Evolutionary conservation across 768 basidiomycete genomes (phyloP).

Genomic region (Hericium rajendrae): DNA sequence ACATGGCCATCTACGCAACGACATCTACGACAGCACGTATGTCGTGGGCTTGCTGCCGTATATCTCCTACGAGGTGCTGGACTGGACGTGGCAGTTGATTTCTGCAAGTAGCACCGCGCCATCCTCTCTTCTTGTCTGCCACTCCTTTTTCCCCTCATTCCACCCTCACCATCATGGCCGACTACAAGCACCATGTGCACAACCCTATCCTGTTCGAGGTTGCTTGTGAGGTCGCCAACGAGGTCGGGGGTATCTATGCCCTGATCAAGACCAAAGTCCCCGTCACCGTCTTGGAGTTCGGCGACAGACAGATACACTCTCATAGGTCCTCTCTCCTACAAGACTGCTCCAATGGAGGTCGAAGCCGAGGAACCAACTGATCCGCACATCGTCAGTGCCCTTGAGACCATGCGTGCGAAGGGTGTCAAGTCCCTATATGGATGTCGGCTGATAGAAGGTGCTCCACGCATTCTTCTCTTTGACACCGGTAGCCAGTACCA

Average conservation of each 20-base stretch:
- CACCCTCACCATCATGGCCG: slow-evolving; percentile 19
- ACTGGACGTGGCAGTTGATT: not conserved
- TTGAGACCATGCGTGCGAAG: slow-evolving; percentile 79
- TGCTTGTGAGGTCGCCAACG: slow-evolving; percentile 98
- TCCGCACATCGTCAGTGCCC: slow-evolving; percentile 60
- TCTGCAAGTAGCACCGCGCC: not conserved
- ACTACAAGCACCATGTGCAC: slow-evolving; percentile 60
- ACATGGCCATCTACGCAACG: too few species aligned
- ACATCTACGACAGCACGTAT: too few species aligned
- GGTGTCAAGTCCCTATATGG: slow-evolving; percentile 90
- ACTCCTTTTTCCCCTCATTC: not conserved
- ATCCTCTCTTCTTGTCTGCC: not conserved
- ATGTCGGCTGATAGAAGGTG: slow-evolving; percentile 96
- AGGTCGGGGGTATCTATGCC: slow-evolving; percentile 98
- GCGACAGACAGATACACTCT: slow-evolving; percentile 88
- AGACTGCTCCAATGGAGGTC: slow-evolving; percentile 98
- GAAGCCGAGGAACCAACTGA: slow-evolving; percentile 86
- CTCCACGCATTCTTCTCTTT: slow-evolving; percentile 89
- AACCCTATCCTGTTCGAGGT: slow-evolving; percentile 85
- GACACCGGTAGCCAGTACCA: slow-evolving; percentile 85
- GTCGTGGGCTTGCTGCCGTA: too few species aligned
- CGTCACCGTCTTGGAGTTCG: slow-evolving; percentile 93
- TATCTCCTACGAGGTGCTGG: not conserved
- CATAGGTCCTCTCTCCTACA: slow-evolving; percentile 97
- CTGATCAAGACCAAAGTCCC: slow-evolving; percentile 99